Percentiles rank a stretch among this genome's conserved stretches.
phyloP scores from a whole-genome alignment of 148 eudicot genomes.

The Chenopodium formosanum region DNA sequence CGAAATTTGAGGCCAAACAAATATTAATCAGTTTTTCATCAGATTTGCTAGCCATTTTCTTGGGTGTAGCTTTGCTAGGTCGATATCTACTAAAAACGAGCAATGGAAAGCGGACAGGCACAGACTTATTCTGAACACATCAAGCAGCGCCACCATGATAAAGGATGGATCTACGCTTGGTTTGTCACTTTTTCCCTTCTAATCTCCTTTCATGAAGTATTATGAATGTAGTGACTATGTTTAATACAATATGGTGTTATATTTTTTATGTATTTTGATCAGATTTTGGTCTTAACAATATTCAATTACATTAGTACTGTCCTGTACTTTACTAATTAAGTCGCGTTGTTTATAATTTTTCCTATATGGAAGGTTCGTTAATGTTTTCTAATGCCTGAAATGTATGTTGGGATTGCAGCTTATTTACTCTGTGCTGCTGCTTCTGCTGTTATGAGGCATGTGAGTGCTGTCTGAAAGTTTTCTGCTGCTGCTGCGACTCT shows the following conservation, averaged over 20 bases:
- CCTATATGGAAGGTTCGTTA: background rate
- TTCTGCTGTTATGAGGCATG: conserved; percentile 51
- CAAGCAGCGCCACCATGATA: conserved; percentile 41
- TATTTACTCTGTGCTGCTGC: conserved; percentile 46
- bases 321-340: background rate
- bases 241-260: background rate
- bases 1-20: conserved; percentile 3
- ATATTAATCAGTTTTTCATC: background rate
- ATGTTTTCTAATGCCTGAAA: background rate
- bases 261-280: background rate
- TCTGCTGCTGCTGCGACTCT: conserved; percentile 41
- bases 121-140: conserved; percentile 44
- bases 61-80: conserved; percentile 15
- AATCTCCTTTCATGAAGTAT: background rate
- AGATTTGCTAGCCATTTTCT: background rate
- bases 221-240: background rate
- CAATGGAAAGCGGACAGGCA: conserved; percentile 25
- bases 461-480: conserved; percentile 43
- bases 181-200: conserved; percentile 20
- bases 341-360: background rate
- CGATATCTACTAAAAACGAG: background rate
- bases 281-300: background rate
- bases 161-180: conserved; percentile 64
- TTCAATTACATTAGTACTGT: background rate
- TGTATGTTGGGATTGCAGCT: conserved; percentile 19